Evolutionary conservation across 345 rosid genomes (phyloP).

Genomic region (Cardamine resedifolia): DNA sequence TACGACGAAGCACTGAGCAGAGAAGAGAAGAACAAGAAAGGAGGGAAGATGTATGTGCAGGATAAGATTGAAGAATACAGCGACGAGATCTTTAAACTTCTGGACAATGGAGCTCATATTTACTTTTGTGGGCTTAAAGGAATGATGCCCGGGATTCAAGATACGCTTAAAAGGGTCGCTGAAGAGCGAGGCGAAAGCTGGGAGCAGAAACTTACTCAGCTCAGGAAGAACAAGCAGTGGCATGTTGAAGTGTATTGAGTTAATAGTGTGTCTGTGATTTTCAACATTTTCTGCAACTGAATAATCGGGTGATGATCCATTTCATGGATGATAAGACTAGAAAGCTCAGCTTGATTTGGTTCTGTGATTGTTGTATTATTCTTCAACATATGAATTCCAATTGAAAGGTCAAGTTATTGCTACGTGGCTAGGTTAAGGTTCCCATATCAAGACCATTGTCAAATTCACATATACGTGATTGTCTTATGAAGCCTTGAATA

Average conservation of each 20-base stretch:
- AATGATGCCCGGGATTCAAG: slow-evolving; percentile 99
- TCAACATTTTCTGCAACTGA: slow-evolving; percentile 15
- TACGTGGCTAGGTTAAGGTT: background rate
- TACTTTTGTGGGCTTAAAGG: slow-evolving; percentile 98
- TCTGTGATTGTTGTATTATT: background rate
- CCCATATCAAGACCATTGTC: background rate
- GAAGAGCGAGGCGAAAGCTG: slow-evolving; percentile 88
- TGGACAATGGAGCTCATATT: slow-evolving; percentile 93
- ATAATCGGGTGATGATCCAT: background rate
- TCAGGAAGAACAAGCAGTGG: slow-evolving; percentile 99
- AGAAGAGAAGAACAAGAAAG: slow-evolving; percentile 84
- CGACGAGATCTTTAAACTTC: slow-evolving; percentile 78
- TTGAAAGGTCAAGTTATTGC: background rate
- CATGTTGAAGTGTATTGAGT: slow-evolving; percentile 92
- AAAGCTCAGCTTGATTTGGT: background rate
- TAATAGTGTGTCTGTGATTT: background rate
- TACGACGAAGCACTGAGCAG: slow-evolving; percentile 89
- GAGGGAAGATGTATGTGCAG: slow-evolving; percentile 99
- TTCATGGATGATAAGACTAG: background rate
- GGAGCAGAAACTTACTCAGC: slow-evolving; percentile 91
- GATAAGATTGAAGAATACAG: slow-evolving; percentile 98
- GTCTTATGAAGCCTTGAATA: background rate
- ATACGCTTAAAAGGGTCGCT: slow-evolving; percentile 81
- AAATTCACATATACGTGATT: background rate
- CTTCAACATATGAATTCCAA: background rate